These are phyloP conservation scores for Porodaedalea pini DNA, from an alignment of 1,284 basidiomycete species.

Conservation along the genomic window DNA sequence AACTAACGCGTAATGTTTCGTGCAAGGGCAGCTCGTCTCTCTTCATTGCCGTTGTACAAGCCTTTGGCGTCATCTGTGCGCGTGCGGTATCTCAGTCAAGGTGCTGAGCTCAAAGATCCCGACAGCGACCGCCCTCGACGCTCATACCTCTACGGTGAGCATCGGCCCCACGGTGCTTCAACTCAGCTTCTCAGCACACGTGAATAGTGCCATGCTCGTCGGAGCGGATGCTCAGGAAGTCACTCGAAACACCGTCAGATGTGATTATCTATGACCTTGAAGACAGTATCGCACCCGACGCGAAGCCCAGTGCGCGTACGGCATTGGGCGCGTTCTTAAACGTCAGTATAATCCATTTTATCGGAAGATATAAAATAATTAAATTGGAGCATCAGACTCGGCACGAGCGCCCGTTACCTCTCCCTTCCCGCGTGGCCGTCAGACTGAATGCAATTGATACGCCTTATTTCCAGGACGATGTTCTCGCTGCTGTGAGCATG, in stretches of 20 bases:
- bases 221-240: constrained; percentile 79
- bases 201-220: constrained; percentile 70
- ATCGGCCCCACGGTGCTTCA: not conserved
- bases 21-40: not conserved
- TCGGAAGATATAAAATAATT: constrained; percentile 15
- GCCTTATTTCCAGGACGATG: constrained; percentile 68
- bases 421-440: constrained; percentile 58
- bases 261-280: constrained; percentile 84
- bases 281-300: constrained; percentile 70
- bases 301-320: constrained; percentile 58
- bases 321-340: constrained; percentile 57
- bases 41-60: not conserved
- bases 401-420: constrained; percentile 36
- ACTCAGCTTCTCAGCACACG: not conserved
- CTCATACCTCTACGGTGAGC: constrained; percentile 60
- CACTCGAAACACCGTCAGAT: constrained; percentile 60
- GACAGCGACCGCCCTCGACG: constrained; percentile 33
- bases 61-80: not conserved
- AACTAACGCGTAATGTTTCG: not conserved
- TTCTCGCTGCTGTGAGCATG: constrained; percentile 57
- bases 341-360: constrained; percentile 35
- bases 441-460: constrained; percentile 76
- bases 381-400: constrained; percentile 21
- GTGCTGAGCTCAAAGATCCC: not conserved
- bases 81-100: not conserved